Evolutionary conservation across 805 yeast species (phyloP).

Genomic region (Lachancea nothofagi): DNA sequence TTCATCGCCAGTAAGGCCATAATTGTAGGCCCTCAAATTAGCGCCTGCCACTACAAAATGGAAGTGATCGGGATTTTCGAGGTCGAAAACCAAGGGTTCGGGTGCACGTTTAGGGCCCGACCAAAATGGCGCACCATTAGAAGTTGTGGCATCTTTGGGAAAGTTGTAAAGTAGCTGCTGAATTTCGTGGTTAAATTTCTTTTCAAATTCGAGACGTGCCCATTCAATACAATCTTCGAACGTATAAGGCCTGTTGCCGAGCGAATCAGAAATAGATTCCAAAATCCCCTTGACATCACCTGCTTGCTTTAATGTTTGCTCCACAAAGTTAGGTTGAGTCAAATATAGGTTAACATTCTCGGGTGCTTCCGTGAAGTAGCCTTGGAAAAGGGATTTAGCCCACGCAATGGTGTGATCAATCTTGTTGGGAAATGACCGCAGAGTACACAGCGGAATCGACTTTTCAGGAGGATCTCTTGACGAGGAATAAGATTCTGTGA

Average conservation of each 20-base stretch:
- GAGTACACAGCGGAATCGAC: slow-evolving; percentile 93
- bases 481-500: slow-evolving; percentile 94
- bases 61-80: slow-evolving; percentile 69
- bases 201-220: slow-evolving; percentile 89
- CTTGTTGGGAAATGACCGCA: slow-evolving; percentile 95
- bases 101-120: slow-evolving; percentile 98
- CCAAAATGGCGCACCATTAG: slow-evolving; percentile 94
- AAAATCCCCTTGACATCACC: slow-evolving; percentile 86
- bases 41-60: slow-evolving; percentile 87
- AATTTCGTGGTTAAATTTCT: slow-evolving; percentile 78
- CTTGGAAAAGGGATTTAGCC: slow-evolving; percentile 95
- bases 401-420: slow-evolving; percentile 99
- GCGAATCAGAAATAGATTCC: slow-evolving; percentile 70
- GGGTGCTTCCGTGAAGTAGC: slow-evolving; percentile 83
- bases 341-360: slow-evolving; percentile 89
- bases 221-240: slow-evolving; percentile 93
- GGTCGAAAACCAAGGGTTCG: slow-evolving; percentile 70
- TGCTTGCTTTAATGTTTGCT: slow-evolving; percentile 82
- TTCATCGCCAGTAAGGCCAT: slow-evolving; percentile 76
- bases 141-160: slow-evolving; percentile 89
- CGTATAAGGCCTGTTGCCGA: slow-evolving; percentile 75
- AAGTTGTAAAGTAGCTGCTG: slow-evolving; percentile 87
- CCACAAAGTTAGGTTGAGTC: slow-evolving; percentile 88
- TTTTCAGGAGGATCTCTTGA: slow-evolving; percentile 99
- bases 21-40: slow-evolving; percentile 81